Percentiles rank a stretch among this genome's conserved stretches.
phyloP scores from a whole-genome alignment of 1,284 basidiomycete species.

The Papiliotrema nemorosa region DNA sequence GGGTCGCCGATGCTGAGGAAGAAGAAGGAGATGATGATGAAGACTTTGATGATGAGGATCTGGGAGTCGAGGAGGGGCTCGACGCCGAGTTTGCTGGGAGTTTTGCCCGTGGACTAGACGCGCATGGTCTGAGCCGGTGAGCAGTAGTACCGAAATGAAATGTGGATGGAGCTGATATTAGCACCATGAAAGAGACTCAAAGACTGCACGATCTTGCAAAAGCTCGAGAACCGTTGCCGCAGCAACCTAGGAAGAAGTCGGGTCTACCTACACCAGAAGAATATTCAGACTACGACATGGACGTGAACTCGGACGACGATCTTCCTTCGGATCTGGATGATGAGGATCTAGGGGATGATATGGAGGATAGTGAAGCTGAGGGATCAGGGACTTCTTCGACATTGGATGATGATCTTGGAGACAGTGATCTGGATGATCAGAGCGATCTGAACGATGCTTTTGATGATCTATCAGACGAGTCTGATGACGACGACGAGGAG shows the following conservation, averaged over 20 bases:
- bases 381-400: slow-evolving; percentile 6
- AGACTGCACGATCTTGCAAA: slow-evolving; percentile 45
- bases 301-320: slow-evolving; percentile 36
- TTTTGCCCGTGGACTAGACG: slow-evolving; percentile 40
- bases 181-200: slow-evolving; percentile 47
- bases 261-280: slow-evolving; percentile 25
- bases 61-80: slow-evolving; percentile 34
- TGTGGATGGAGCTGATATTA: slow-evolving; percentile 7
- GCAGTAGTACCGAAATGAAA: slow-evolving; percentile 7
- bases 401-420: slow-evolving; percentile 12
- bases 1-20: slow-evolving; percentile 24
- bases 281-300: slow-evolving; percentile 34
- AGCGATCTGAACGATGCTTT: slow-evolving; percentile 27
- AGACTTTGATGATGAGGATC: slow-evolving; percentile 23
- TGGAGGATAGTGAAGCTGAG: slow-evolving; percentile 12
- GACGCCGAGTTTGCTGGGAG: slow-evolving; percentile 18
- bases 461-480: slow-evolving; percentile 17
- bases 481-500: slow-evolving; percentile 13
- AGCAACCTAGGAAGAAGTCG: slow-evolving; percentile 25
- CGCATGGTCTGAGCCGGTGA: slow-evolving; percentile 40
- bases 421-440: slow-evolving; percentile 20
- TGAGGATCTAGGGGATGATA: slow-evolving; percentile 13
- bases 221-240: slow-evolving; percentile 36
- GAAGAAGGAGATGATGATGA: slow-evolving; percentile 20
- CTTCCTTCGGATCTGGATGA: slow-evolving; percentile 18